phyloP scores from a whole-genome alignment of 768 basidiomycete genomes.

The Tulasnella sp. region DNA sequence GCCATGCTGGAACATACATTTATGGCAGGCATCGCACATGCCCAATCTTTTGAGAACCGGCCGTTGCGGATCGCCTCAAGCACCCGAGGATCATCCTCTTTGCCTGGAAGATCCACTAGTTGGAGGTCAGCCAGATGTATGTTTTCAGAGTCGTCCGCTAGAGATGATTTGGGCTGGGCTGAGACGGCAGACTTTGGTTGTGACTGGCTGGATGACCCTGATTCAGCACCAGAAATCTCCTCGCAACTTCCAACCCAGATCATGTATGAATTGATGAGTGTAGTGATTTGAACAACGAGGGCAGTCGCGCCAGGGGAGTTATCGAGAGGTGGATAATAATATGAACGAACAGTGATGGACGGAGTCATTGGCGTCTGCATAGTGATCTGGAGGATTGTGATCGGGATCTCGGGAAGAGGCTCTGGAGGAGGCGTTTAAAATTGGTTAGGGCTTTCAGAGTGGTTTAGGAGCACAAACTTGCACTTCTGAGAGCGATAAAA shows the following conservation, averaged over 20 bases:
- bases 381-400: no score
- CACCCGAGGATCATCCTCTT: constrained; percentile 47
- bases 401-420: no score
- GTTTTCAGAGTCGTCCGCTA: constrained; percentile 31
- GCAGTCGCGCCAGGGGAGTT: background rate
- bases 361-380: background rate
- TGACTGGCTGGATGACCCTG: constrained; percentile 15
- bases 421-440: no score
- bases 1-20: constrained; percentile 27
- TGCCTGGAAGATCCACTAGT: constrained; percentile 30
- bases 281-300: constrained; percentile 46
- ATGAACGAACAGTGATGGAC: background rate
- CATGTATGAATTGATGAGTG: constrained; percentile 66
- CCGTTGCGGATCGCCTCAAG: constrained; percentile 40
- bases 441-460: no score
- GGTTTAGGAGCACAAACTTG: no score
- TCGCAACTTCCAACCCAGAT: constrained; percentile 65
- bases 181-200: background rate
- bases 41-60: constrained; percentile 63
- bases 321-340: constrained; percentile 6
- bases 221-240: constrained; percentile 19
- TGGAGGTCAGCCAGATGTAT: constrained; percentile 1
- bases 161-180: background rate
- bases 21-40: constrained; percentile 62
- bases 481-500: no score